These are phyloP conservation scores for Erythrobasidium yunnanense DNA, from an alignment of 768 basidiomycete genomes.

Conservation along the genomic window DNA sequence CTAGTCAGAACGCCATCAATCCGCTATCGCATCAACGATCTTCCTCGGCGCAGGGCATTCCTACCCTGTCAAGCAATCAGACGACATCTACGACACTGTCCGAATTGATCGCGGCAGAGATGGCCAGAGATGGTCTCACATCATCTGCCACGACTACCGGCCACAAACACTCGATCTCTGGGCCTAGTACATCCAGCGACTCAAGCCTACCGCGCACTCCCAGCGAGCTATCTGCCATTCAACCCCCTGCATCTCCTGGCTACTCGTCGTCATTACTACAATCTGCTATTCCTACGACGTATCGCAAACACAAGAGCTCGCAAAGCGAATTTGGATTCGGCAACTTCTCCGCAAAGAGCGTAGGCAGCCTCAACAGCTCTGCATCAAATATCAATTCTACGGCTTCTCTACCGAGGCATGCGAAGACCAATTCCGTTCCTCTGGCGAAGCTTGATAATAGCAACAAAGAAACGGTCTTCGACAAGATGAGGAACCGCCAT, in stretches of 20 bases:
- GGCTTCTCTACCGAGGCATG: neutral
- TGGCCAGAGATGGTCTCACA: neutral
- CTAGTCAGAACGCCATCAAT: neutral
- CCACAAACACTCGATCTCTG: neutral
- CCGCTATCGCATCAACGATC: neutral
- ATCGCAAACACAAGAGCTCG: neutral
- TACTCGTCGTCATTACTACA: neutral
- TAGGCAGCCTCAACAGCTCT: neutral
- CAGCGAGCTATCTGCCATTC: neutral
- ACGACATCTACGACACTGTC: neutral
- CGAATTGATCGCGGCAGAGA: neutral
- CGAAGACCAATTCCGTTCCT: conserved; percentile 1
- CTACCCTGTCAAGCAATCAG: neutral
- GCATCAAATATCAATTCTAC: no score
- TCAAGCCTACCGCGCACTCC: neutral
- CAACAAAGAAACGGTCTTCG: neutral
- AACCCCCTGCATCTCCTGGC: neutral
- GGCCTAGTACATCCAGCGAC: conserved; percentile 1
- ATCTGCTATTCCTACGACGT: neutral
- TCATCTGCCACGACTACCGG: neutral
- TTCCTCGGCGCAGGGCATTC: conserved; percentile 8
- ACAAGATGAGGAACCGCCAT: neutral
- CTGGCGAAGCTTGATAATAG: neutral
- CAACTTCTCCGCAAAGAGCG: no score
- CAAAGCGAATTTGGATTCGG: neutral